Evolutionary conservation across 768 basidiomycete genomes (phyloP).

Genomic region (Mycena vulgaris): DNA sequence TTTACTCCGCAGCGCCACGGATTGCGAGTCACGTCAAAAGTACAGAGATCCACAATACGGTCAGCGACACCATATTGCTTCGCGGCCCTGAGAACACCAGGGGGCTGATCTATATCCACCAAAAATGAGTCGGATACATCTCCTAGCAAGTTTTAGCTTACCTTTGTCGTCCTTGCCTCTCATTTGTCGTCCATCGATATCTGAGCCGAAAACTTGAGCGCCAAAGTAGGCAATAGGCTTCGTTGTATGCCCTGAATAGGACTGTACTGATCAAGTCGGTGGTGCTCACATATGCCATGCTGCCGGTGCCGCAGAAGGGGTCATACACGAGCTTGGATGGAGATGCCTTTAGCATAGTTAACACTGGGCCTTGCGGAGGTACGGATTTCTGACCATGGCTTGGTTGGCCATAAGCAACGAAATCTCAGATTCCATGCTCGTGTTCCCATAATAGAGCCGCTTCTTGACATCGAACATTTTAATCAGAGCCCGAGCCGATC

Average conservation of each 20-base stretch:
- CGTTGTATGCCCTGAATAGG: slow-evolving; percentile 12
- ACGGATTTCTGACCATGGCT: slow-evolving; percentile 72
- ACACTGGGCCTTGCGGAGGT: neutral
- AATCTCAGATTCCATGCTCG: slow-evolving; percentile 97
- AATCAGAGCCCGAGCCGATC: slow-evolving; percentile 74
- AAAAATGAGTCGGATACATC: neutral
- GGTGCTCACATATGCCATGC: slow-evolving; percentile 84
- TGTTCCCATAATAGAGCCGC: slow-evolving; percentile 92
- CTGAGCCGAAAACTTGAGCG: slow-evolving; percentile 89
- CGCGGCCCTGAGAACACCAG: slow-evolving; percentile 87
- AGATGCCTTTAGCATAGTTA: slow-evolving; percentile 68
- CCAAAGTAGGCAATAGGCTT: slow-evolving; percentile 93
- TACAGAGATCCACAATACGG: slow-evolving; percentile 86
- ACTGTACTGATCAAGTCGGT: neutral
- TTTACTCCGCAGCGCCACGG: slow-evolving; percentile 89
- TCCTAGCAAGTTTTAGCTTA: slow-evolving; percentile 41
- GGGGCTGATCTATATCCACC: slow-evolving; percentile 53
- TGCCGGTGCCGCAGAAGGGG: slow-evolving; percentile 95
- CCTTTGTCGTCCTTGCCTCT: slow-evolving; percentile 96
- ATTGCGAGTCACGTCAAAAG: slow-evolving; percentile 93
- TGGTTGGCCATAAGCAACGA: slow-evolving; percentile 98
- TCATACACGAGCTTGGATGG: slow-evolving; percentile 96
- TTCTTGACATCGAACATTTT: slow-evolving; percentile 90
- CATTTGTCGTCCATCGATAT: slow-evolving; percentile 98
- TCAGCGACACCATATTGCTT: slow-evolving; percentile 84